Base-by-base conservation (phyloP, 2,329 filamentous ascomycete genomes). In the Fusarium continuum region DNA sequence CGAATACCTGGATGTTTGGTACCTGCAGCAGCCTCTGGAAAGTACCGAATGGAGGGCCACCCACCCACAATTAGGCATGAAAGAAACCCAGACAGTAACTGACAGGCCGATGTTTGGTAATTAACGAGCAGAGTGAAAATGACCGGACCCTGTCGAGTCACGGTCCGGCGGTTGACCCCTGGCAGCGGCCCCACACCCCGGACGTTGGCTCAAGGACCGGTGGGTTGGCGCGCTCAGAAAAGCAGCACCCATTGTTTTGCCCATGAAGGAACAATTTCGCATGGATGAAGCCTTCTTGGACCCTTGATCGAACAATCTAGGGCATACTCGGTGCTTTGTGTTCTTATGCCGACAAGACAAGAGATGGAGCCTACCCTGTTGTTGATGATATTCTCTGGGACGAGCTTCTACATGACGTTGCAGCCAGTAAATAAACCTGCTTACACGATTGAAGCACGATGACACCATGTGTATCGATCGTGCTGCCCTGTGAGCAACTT, bases 171-270 rank as follows among this genome's bases (percentile, higher is more conserved):
- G 61, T 55, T 67, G 53, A 50, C 43, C 63, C 67, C 65, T 59
- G 51, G 54, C 54, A 58, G 50, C 65, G 67, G 69, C 69, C 69
- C 69, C 67, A 70, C 67, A 56, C 65, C 55, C 69, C 69, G 69
- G 60, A 57, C 55, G 62, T 59, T 71, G 60, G 66, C 53, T 65
- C 55, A 29, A 67, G 59, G 55, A 45, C 54, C 45, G 34, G 55
- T 67, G 61, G 51, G 39, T 61, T 65, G 62, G 65, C 47, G 61
- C 55, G 51, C 46, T 68, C 38, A 29, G 61, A 64, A 62, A 44
- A 32, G 53, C 22, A 57, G 46, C 46, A 52, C 29, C 60, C 32
- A 55, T 45, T 52, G 44, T 59, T 51, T 59, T 46, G 40, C 34
- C 56, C 39, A 41, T 25, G 22, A 50, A 34, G 35, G 19, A 62